These are phyloP conservation scores for Puccinia hordei DNA, from an alignment of 1,284 basidiomycete genomes.

Conservation along the genomic window DNA sequence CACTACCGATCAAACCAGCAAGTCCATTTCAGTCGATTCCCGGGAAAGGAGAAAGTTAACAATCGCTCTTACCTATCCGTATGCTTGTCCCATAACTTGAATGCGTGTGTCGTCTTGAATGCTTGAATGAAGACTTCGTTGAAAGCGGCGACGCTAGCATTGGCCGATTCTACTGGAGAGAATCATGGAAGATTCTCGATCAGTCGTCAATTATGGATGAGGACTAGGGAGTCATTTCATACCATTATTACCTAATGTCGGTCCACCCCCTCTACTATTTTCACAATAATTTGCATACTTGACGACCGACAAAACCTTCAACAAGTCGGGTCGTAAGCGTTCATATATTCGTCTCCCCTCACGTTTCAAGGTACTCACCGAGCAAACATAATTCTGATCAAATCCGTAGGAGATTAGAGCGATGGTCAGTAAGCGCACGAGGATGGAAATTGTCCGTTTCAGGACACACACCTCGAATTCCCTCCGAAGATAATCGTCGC, in stretches of 20 bases:
- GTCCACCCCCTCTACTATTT: conserved; percentile 66
- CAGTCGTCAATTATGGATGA: neutral
- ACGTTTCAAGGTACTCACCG: conserved; percentile 59
- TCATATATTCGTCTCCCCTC: neutral
- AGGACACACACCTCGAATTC: conserved; percentile 73
- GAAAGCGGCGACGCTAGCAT: conserved; percentile 67
- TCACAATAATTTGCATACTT: conserved; percentile 78
- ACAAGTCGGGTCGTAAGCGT: neutral
- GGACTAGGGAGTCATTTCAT: conserved; percentile 25
- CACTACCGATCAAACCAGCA: conserved; percentile 25
- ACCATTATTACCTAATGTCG: conserved; percentile 56
- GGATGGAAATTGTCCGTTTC: conserved; percentile 50
- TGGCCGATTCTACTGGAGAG: conserved; percentile 28
- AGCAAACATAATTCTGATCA: conserved; percentile 73
- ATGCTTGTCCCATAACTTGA: conserved; percentile 78
- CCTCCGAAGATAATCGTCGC: conserved; percentile 64
- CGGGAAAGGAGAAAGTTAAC: neutral
- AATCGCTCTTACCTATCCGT: conserved; percentile 66
- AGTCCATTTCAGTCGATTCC: neutral
- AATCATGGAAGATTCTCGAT: neutral
- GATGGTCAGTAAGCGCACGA: neutral
- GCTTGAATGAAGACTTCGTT: conserved; percentile 78
- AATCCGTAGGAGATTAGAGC: conserved; percentile 25
- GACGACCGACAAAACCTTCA: conserved; percentile 69
- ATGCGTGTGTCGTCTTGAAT: conserved; percentile 80